These are phyloP conservation scores for Mycosarcoma maydis DNA, from an alignment of 1,284 basidiomycete species.

Conservation along the genomic window DNA sequence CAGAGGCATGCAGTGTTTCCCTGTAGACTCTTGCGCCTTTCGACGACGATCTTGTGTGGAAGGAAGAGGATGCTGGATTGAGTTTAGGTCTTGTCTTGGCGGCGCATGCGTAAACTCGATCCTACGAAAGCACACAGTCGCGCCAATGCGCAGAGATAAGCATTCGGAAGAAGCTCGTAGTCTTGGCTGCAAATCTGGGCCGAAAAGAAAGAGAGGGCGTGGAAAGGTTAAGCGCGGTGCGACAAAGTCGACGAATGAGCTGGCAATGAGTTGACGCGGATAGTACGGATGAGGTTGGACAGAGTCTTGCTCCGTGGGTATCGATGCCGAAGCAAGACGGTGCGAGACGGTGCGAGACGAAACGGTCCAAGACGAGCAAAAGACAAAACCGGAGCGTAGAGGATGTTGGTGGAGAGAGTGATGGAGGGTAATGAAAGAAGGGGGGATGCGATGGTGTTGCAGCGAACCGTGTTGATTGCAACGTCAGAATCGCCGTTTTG, in stretches of 20 bases:
- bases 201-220: too few species aligned
- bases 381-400: background rate
- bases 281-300: background rate
- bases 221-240: too few species aligned
- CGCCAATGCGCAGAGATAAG: background rate
- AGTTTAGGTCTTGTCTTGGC: background rate
- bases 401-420: background rate
- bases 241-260: constrained; percentile 6
- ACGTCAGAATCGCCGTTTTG: too few species aligned
- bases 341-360: background rate
- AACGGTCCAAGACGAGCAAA: background rate
- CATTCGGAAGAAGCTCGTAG: background rate
- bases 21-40: too few species aligned
- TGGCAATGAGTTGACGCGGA: background rate
- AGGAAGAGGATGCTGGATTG: background rate
- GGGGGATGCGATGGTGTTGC: background rate
- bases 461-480: background rate
- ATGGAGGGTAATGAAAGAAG: too few species aligned
- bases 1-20: too few species aligned
- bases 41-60: too few species aligned
- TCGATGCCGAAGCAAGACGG: constrained; percentile 3
- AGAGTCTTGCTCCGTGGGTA: constrained; percentile 3
- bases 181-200: too few species aligned
- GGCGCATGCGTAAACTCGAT: background rate
- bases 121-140: background rate